Evolutionary conservation across 768 basidiomycete species (phyloP), one percentile per base, ranked within the genome.

Genomic region (Cyclocybe cylindracea): DNA sequence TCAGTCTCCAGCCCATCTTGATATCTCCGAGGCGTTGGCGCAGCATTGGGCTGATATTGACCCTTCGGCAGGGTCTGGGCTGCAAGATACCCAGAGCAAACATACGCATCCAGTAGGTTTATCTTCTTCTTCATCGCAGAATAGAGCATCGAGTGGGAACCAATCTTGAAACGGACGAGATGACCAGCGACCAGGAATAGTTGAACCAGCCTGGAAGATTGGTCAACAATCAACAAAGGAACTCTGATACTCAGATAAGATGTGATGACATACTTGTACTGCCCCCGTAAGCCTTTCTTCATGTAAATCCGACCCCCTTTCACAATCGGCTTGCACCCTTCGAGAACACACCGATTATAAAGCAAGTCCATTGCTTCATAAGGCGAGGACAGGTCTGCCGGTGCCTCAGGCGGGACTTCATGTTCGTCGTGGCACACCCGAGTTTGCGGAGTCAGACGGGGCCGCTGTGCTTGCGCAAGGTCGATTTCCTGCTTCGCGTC

Each of bases 331-430:
- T 83, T 81, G 61, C 96, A 98, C 1, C 83, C 85, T 35, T 88
- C 82, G 54, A 95, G 65, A 2, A 87, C 76, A 63, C 96, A 98
- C 94, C 91, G 94, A 59, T 90, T 89, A 76, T 90, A 94, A 40
- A 94, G 66, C 0, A 78, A 73, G 43, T 79, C 73, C 42, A 94
- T 70, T 10, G 82, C 78, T 3, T 84, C 78, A 37, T 83, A 70
- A 7, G 80, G 75, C 8, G 76, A 73, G 18, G 82, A 81, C 11
- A 77, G 70, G 60, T 84, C 78, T 1, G 74, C 68, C 1, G 82
- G 79, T 9, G 78, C 66, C 55, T 83, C 82, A n/a, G 80, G 80
- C 18, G 73, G 71, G 16, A 63, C 58, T 18, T 78, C 73, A 31
- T 73, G 66, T 7, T 75, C 72, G 41, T 70, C 69, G 24, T 69